These are phyloP conservation scores for Fusarium udum DNA, from an alignment of 2,329 filamentous ascomycete genomes.

Conservation along the genomic window DNA sequence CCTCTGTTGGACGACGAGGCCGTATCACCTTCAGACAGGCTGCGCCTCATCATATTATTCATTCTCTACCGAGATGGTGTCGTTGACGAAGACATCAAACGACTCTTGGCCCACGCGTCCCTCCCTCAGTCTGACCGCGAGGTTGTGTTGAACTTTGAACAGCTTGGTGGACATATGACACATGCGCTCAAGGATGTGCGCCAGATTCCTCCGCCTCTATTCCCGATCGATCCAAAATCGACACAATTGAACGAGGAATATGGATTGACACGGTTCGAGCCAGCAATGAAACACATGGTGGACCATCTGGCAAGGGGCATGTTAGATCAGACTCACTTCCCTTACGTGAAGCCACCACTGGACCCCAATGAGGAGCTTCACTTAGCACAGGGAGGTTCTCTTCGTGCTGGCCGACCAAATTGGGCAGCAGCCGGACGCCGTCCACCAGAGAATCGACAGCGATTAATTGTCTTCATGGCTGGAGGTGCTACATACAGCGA, in stretches of 20 bases:
- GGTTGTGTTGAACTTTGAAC: constrained; percentile 79
- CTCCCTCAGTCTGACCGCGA: constrained; percentile 79
- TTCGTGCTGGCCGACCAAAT: constrained; percentile 91
- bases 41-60: constrained; percentile 88
- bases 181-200: constrained; percentile 79
- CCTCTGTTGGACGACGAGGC: constrained; percentile 87
- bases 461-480: constrained; percentile 93
- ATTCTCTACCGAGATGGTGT: constrained; percentile 87
- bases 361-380: constrained; percentile 69
- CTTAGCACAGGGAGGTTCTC: constrained; percentile 72
- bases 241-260: constrained; percentile 76
- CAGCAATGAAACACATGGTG: constrained; percentile 82
- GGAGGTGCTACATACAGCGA: constrained; percentile 96
- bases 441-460: constrained; percentile 81
- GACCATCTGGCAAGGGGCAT: constrained; percentile 75
- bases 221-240: constrained; percentile 70
- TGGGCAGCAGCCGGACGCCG: constrained; percentile 88
- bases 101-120: constrained; percentile 83
- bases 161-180: constrained; percentile 79
- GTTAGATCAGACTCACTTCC: constrained; percentile 73
- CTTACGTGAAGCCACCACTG: constrained; percentile 76
- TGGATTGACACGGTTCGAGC: constrained; percentile 86
- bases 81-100: constrained; percentile 82
- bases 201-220: constrained; percentile 72
- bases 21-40: constrained; percentile 75